Conservation (phyloP, 176 grass and related monocot species). For the Cenchrus purpureus region DNA sequence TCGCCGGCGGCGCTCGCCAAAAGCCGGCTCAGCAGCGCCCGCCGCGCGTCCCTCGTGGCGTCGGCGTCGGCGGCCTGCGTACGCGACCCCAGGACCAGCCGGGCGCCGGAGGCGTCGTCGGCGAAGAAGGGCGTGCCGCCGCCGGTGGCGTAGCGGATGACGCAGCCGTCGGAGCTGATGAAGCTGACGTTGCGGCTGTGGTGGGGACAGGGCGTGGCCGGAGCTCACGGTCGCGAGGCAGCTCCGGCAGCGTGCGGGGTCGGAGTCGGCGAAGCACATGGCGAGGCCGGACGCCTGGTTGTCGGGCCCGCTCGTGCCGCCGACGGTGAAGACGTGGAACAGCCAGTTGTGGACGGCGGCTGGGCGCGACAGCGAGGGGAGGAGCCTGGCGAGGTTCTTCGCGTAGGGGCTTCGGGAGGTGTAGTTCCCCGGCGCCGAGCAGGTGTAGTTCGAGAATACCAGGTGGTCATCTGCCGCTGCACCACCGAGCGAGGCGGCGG, state of each 20-base stretch:
- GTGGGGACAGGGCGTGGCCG: not conserved
- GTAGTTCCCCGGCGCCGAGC: not conserved
- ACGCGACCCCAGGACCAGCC: not conserved
- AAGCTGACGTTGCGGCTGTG: not conserved
- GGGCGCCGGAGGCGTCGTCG: not conserved
- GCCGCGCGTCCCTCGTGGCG: not conserved
- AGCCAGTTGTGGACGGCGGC: not conserved
- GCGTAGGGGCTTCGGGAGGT: not conserved
- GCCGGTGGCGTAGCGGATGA: not conserved
- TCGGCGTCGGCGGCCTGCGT: not conserved
- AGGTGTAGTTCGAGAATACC: not conserved
- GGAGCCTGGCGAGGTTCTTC: not conserved
- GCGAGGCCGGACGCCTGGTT: not conserved
- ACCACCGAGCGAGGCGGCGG: not conserved
- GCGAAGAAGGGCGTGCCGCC: not conserved
- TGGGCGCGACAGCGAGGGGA: not conserved
- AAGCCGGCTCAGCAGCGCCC: not conserved
- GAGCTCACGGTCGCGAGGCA: not conserved
- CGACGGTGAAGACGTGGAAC: slow-evolving; percentile 12
- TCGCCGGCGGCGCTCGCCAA: not conserved
- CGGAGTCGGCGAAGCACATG: slow-evolving; percentile 19
- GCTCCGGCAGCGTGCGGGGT: not conserved
- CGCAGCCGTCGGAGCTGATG: not conserved
- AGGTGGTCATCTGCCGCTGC: not conserved
- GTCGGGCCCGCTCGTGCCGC: too few species aligned